phyloP scores from a whole-genome alignment of 2,329 filamentous ascomycete species.

The Hymenoscyphus scutula region DNA sequence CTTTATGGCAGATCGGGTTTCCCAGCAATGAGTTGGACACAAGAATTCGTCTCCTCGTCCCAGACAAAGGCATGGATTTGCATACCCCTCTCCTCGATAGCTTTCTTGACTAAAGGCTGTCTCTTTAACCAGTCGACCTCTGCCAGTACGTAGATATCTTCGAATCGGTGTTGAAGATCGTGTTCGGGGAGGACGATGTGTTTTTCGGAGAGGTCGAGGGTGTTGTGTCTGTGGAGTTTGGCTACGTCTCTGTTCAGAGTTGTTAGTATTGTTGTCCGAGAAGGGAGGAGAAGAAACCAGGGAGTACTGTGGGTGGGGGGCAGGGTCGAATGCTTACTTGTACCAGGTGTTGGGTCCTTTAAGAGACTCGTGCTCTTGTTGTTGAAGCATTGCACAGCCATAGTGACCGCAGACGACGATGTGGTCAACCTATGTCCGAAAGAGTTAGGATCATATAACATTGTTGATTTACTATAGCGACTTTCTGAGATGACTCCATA shows the following conservation, averaged over 20 bases:
- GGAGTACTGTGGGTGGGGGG: constrained; percentile 13
- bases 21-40: constrained; percentile 50
- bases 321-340: constrained; percentile 33
- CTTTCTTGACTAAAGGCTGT: constrained; percentile 58
- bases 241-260: constrained; percentile 23
- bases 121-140: constrained; percentile 55
- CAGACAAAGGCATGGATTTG: constrained; percentile 63
- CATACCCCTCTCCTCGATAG: constrained; percentile 57
- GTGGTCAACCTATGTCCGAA: constrained; percentile 46
- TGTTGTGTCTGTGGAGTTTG: constrained; percentile 24
- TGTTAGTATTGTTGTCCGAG: background rate
- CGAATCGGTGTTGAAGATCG: constrained; percentile 51
- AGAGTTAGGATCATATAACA: background rate
- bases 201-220: constrained; percentile 13
- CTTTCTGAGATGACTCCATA: background rate
- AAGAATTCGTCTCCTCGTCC: constrained; percentile 53
- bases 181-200: constrained; percentile 24
- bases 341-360: constrained; percentile 48
- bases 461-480: background rate
- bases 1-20: constrained; percentile 17
- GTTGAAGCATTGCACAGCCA: constrained; percentile 49
- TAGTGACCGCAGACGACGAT: constrained; percentile 56
- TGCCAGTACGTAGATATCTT: constrained; percentile 60
- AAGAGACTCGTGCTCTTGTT: constrained; percentile 4
- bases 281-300: constrained; percentile 12